Evolutionary conservation across 2,329 filamentous ascomycete genomes (phyloP), one percentile per base, ranked within the genome.

Genomic region (Diaporthe helianthi): DNA sequence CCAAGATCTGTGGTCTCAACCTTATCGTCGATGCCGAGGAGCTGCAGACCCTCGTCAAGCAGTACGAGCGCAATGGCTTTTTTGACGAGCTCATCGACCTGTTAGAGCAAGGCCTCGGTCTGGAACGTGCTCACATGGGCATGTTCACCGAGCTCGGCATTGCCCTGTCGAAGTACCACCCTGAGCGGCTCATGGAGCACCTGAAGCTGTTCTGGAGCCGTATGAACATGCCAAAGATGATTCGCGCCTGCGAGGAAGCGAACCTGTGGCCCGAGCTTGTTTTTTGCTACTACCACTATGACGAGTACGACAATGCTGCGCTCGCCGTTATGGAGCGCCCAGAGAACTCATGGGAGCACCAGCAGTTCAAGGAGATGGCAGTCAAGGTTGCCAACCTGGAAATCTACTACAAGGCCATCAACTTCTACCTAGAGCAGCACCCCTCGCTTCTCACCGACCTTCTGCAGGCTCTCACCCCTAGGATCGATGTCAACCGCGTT

Each of bases 351-450:
- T 99, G 96, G 96, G 97, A 99, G 80, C 96, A 99, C 83, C 94
- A 98, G 80, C 96, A 97, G 60, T 99, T 99, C 90, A 99, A 99
- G 87, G 97, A 99, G 79, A 98, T 97, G 64, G 87, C 97, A 69
- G 90, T 97, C 83, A 99, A 99, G 88, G 95, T 98, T 73, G 93
- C 94, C 77, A 99, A 99, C 83, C 83, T 99, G 77, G 97, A 99
- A 82, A 99, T 99, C 76, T 99, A 98, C 85, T 99, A 99, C 86
- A 93, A 95, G 66, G 93, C 93, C 33, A 87, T 98, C 78, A 97
- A 95, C 84, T 98, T 98, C 83, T 98, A 98, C 81, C 89, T 99
- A 49, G 93, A 98, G 83, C 93, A 99, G 82, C 96, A 99, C 80
- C 96, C 96, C 41, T 93, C 95, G 15, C 87, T 99, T 54, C 84